Evolutionary conservation across 495 filamentous ascomycete genomes (phyloP), one percentile per base, ranked within the genome.

Genomic region (Aspergillus homomorphus): DNA sequence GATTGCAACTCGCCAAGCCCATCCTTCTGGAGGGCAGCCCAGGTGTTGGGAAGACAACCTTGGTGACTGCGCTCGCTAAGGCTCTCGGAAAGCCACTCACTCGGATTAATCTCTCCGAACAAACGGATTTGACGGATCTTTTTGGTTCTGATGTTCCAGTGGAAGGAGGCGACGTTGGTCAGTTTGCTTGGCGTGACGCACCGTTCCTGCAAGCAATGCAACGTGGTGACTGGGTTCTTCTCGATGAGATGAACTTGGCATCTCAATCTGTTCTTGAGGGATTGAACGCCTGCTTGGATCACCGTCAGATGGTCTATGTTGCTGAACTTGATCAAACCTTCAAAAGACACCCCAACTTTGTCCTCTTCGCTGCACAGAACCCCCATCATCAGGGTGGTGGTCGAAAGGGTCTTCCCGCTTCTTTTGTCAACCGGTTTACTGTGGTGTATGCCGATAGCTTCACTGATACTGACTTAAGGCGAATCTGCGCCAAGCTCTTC

Each of bases 181-280:
- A 88, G 54, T 99, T 99, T 61, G 84, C 85, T 5, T 99, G 95
- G 95, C 84, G 91, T 58, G 92, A 98, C 71, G 95, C 91, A 15
- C 92, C 95, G 1, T 99, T 98, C 67, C 75, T 99, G 33, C 87
- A 87, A 68, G 95, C 95, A 9, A 98, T 99, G 93, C 92, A 95
- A 68, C 86, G 83, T 46, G 95, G 95, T 14, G 85, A 92, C 61
- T 99, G 95, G 95, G 93, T 98, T 8, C 75, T 99, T 9, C 77
- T 99, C 0, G 95, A 99, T 70, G 95, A 99, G 77, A 97, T 99
- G 95, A 99, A 99, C 64, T 68, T 99, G 51, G 95, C 95, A 3
- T 98, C 95, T 0, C 95, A 98, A 68, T 95, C 92, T 6, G 92
- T 99, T 22, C 85, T 99, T 2, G 95, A 99, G 71, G 95, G 95